A percentile compares a stretch with the other conserved stretches of the same genome.
Conservation (phyloP, 2,329 filamentous ascomycete genomes). For the Cladorrhinum sp. region DNA sequence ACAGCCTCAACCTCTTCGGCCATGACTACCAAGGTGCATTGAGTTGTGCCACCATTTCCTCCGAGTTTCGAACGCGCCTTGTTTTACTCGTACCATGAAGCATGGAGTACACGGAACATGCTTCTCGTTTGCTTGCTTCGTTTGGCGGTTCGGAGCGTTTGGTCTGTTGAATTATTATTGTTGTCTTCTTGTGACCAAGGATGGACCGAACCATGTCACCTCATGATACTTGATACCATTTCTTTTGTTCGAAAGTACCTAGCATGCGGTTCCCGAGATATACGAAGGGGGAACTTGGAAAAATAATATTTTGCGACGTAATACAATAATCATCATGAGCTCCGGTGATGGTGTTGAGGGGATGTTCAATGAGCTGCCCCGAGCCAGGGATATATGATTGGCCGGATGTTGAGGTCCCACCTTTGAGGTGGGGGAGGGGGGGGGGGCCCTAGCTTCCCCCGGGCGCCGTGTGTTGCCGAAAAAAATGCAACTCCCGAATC, state of each 20-base stretch:
- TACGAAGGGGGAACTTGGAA: not conserved
- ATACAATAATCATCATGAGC: no score
- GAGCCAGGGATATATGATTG: no score
- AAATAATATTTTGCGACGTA: no score
- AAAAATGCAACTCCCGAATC: slow-evolving; percentile 7
- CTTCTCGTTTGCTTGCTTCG: not conserved
- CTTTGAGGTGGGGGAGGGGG: no score
- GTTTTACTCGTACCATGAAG: no score
- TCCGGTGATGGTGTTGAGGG: no score
- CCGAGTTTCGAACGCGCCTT: no score
- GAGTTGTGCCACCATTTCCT: not conserved
- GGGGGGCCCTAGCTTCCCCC: no score
- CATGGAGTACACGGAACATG: no score
- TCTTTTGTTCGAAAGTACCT: not conserved
- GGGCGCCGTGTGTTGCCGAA: slow-evolving; percentile 1
- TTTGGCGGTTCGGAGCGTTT: not conserved
- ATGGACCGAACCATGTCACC: not conserved
- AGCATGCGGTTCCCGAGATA: not conserved
- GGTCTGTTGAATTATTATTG: no score
- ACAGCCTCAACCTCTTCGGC: not conserved
- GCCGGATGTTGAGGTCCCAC: not conserved
- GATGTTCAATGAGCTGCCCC: no score
- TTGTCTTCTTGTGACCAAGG: no score
- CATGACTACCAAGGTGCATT: not conserved
- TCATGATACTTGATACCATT: not conserved